Evolutionary conservation across 345 rosid species (phyloP).

Genomic region (Camelina neglecta): DNA sequence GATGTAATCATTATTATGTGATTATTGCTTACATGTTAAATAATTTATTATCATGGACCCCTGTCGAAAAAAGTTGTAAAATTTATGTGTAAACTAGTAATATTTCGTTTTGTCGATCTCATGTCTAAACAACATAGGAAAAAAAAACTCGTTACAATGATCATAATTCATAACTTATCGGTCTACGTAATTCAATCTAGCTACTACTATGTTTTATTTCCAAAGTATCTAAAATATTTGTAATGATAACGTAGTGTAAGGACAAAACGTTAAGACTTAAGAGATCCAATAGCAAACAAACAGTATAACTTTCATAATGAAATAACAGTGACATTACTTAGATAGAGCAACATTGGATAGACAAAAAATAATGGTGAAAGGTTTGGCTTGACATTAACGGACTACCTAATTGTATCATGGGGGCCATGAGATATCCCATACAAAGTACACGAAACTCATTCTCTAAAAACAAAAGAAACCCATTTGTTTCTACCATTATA

Average conservation of each 20-base stretch:
- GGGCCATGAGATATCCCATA: conserved; percentile 30
- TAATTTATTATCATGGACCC: conserved; percentile 34
- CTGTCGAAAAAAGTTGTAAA: conserved; percentile 3
- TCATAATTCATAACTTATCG: conserved; percentile 1
- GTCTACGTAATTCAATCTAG: background rate
- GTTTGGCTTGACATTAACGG: conserved; percentile 33
- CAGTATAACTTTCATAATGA: background rate
- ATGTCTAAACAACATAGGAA: background rate
- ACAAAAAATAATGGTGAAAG: conserved; percentile 28
- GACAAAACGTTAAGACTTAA: background rate
- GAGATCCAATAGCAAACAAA: background rate
- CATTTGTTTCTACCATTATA: background rate
- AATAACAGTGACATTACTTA: conserved; percentile 15
- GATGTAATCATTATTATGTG: conserved; percentile 43
- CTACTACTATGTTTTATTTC: background rate
- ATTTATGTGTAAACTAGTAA: background rate
- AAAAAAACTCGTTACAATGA: background rate
- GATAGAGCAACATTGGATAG: conserved; percentile 37
- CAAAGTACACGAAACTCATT: conserved; percentile 20
- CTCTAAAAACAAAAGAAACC: background rate
- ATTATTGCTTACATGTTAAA: conserved; percentile 35
- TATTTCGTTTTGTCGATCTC: background rate
- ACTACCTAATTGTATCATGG: conserved; percentile 33
- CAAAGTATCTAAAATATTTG: background rate
- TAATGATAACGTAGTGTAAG: background rate